Percentiles rank a stretch among this genome's conserved stretches.
Evolutionary conservation across 2,329 filamentous ascomycete species (phyloP).

Genomic region (Diaporthe helianthi): DNA sequence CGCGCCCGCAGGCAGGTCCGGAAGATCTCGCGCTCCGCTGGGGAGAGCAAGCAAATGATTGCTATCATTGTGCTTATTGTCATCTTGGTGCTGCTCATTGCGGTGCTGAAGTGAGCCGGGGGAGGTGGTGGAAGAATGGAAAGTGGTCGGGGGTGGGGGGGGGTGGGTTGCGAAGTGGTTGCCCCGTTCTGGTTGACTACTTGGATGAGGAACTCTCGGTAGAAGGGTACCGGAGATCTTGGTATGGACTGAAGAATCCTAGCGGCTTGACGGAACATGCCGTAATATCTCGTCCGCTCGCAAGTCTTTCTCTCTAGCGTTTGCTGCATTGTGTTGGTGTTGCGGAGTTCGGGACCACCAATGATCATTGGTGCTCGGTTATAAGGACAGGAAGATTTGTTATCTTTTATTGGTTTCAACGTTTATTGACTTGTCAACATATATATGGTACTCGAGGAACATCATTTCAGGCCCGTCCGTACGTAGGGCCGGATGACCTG

Average conservation of each 20-base stretch:
- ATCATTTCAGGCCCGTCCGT: neutral
- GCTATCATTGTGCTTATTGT: conserved; percentile 83
- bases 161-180: neutral
- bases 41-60: conserved; percentile 87
- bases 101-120: conserved; percentile 73
- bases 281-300: neutral
- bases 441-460: neutral
- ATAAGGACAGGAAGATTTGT: neutral
- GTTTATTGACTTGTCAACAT: neutral
- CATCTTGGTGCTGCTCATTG: conserved; percentile 81
- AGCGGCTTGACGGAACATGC: neutral
- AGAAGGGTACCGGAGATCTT: neutral
- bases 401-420: neutral
- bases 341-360: conserved; percentile 12
- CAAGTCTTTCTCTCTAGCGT: conserved; percentile 5
- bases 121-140: neutral
- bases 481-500: neutral
- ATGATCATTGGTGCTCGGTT: neutral
- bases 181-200: neutral
- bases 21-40: conserved; percentile 74
- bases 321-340: conserved; percentile 26
- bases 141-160: too few species aligned
- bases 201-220: neutral
- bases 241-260: neutral
- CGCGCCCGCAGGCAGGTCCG: conserved; percentile 76